A percentile compares a stretch with the other conserved stretches of the same genome.
These are phyloP conservation scores for Acer yangbiense DNA, from an alignment of 345 rosid species.

Conservation along the genomic window DNA sequence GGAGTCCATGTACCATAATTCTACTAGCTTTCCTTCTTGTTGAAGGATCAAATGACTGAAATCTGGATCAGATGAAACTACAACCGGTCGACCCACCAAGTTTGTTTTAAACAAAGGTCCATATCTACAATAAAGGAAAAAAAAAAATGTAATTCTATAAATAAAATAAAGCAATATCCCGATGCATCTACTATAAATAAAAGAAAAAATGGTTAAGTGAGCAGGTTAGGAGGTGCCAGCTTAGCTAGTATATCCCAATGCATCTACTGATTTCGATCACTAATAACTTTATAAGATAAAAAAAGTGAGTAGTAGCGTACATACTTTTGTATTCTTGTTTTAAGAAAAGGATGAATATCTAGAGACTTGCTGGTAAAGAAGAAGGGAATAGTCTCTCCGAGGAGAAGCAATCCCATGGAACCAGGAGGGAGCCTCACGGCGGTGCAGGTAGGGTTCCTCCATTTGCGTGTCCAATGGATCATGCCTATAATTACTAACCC, in stretches of 20 bases:
- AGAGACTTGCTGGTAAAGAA: slow-evolving; percentile 28
- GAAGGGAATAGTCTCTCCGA: slow-evolving; percentile 40
- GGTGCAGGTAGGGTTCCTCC: slow-evolving; percentile 33
- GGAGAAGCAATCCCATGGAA: slow-evolving; percentile 38
- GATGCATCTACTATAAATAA: not conserved
- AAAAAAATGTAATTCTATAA: not conserved
- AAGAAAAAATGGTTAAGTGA: not conserved
- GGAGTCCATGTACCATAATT: slow-evolving; percentile 26
- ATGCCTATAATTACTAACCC: slow-evolving; percentile 14
- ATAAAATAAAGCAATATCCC: not conserved
- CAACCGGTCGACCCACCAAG: slow-evolving; percentile 28
- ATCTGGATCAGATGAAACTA: slow-evolving; percentile 26
- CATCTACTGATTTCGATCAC: too few species aligned
- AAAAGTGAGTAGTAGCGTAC: not conserved
- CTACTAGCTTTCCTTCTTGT: slow-evolving; percentile 28
- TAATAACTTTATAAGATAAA: too few species aligned
- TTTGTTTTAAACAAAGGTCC: slow-evolving; percentile 28
- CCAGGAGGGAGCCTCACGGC: slow-evolving; percentile 38
- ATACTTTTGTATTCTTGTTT: slow-evolving; percentile 26
- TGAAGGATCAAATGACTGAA: slow-evolving; percentile 29
- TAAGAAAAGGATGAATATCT: slow-evolving; percentile 35
- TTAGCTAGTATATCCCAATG: too few species aligned
- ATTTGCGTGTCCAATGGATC: slow-evolving; percentile 18
- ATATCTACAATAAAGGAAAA: not conserved
- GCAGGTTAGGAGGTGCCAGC: too few species aligned